phyloP scores from a whole-genome alignment of 1,284 basidiomycete genomes.

The Mrakiaceae sp. region DNA sequence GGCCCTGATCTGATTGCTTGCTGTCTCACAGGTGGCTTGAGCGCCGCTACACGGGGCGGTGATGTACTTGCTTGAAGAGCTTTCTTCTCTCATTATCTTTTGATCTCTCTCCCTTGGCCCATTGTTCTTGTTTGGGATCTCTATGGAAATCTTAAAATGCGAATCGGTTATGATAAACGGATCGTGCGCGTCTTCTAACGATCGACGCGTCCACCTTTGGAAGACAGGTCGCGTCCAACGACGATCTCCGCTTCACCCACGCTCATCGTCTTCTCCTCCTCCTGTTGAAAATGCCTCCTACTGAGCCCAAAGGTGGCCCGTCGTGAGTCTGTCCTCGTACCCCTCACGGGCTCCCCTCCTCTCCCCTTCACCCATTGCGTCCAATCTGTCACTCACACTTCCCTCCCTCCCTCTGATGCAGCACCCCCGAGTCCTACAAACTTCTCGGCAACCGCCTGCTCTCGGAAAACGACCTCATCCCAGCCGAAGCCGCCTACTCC shows the following conservation, averaged over 20 bases:
- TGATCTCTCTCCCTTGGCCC: background rate
- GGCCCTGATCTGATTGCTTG: constrained; percentile 23
- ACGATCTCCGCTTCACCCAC: background rate
- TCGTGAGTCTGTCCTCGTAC: too few relatives aligned
- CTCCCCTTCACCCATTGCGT: background rate
- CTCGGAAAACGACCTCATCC: background rate
- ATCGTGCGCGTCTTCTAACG: background rate
- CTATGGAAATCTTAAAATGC: background rate
- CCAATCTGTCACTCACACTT: background rate
- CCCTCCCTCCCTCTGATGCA: background rate
- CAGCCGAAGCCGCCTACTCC: background rate
- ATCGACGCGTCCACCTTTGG: background rate
- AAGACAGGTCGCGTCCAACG: background rate
- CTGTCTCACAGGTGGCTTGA: constrained; percentile 29
- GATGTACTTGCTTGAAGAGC: background rate
- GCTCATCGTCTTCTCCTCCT: background rate
- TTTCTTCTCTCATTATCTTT: background rate
- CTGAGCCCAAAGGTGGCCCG: too few relatives aligned
- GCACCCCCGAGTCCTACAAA: background rate
- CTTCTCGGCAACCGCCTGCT: background rate
- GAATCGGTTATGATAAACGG: background rate
- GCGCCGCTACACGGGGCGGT: constrained; percentile 29
- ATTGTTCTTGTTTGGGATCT: background rate
- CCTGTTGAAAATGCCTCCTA: too few relatives aligned
- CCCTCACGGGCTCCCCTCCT: background rate